Evolutionary conservation across 1,284 basidiomycete genomes (phyloP).

Genomic region (Ganoderma lucidum): DNA sequence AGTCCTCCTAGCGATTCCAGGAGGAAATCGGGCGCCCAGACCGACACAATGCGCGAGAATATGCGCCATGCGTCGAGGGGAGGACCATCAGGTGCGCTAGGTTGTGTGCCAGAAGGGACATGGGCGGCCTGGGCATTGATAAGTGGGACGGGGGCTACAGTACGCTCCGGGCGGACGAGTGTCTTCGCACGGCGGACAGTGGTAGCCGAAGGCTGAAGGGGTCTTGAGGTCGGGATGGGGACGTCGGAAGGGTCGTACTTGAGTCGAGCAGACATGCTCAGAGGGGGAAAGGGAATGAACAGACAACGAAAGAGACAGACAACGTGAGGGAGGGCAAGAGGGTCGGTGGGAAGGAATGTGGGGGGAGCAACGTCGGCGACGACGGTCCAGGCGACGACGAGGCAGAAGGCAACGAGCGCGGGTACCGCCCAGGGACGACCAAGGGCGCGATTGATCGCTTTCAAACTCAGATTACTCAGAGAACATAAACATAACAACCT

Average conservation of each 20-base stretch:
- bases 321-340: slow-evolving; percentile 21
- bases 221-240: slow-evolving; percentile 72
- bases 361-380: slow-evolving; percentile 28
- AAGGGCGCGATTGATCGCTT: slow-evolving; percentile 8
- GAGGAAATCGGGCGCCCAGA: slow-evolving; percentile 89
- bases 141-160: slow-evolving; percentile 92
- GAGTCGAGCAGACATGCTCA: slow-evolving; percentile 34
- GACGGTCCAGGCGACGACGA: slow-evolving; percentile 17
- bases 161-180: slow-evolving; percentile 93
- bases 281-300: slow-evolving; percentile 14
- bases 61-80: slow-evolving; percentile 83
- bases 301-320: slow-evolving; percentile 22
- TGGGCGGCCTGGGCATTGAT: slow-evolving; percentile 76
- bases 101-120: slow-evolving; percentile 44
- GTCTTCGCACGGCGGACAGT: slow-evolving; percentile 90
- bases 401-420: slow-evolving; percentile 32
- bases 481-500: background rate
- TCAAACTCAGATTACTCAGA: slow-evolving; percentile 26
- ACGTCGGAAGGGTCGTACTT: slow-evolving; percentile 54
- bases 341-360: slow-evolving; percentile 27
- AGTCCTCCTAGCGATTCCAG: slow-evolving; percentile 83
- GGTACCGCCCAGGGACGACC: slow-evolving; percentile 12
- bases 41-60: slow-evolving; percentile 84
- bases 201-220: slow-evolving; percentile 59
- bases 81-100: slow-evolving; percentile 38